phyloP scores from a whole-genome alignment of 169 alveolate genomes.

The Eimeria maxima region DNA sequence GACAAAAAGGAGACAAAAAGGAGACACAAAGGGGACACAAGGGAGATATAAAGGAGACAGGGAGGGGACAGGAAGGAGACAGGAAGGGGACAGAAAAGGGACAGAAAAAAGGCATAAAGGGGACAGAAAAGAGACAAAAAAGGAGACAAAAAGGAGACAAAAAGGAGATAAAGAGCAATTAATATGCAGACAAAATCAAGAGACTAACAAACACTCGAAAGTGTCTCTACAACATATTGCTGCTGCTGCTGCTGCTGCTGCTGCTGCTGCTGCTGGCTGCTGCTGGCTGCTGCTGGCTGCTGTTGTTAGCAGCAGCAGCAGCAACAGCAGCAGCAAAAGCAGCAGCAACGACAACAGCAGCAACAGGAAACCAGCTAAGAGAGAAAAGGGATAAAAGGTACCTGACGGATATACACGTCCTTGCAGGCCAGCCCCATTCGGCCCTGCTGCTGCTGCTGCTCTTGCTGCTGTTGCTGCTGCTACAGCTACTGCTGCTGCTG shows the following conservation, averaged over 20 bases:
- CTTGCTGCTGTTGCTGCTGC: constrained; percentile 22
- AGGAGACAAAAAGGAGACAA: neutral
- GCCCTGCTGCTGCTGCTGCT: constrained; percentile 19
- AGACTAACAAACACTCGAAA: neutral
- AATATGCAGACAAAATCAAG: neutral
- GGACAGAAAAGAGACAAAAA: neutral
- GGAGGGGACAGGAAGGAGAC: neutral
- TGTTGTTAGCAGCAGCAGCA: no score
- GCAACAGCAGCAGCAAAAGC: no score
- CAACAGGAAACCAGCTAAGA: neutral
- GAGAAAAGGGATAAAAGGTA: neutral
- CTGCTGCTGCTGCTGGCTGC: neutral
- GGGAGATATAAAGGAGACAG: neutral
- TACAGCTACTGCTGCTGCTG: constrained; percentile 52
- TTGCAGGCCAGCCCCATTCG: constrained; percentile 20
- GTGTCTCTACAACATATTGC: neutral
- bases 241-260: neutral
- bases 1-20: neutral
- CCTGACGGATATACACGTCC: constrained; percentile 44
- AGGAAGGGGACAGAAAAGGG: neutral
- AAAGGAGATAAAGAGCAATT: neutral
- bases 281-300: no score
- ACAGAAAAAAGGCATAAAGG: neutral
- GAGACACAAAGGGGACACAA: neutral
- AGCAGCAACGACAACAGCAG: neutral